Base-by-base conservation (phyloP, 768 basidiomycete species). In the Hygrophoropsis aurantiaca region DNA sequence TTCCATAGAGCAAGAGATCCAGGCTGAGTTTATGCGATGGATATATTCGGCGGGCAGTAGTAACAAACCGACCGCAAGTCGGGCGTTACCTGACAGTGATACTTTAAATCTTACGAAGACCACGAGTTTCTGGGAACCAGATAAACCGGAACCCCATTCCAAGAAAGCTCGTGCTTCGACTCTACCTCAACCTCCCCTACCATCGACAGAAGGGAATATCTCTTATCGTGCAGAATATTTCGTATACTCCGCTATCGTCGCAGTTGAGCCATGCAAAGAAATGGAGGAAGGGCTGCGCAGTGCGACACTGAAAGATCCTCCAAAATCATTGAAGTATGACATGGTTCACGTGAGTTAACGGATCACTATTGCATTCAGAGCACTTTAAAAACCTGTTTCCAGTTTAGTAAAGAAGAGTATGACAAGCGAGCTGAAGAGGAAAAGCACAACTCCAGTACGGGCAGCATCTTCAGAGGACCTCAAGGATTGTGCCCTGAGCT, bases 301-400 rank as follows among this genome's bases (percentile, higher is more conserved):
- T 42, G 87, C 90, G 0, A 97, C 93, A 7, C 94, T 94, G 78
- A 97, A 97, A 72, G 82, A 87, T 44, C 86, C 90, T 0, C 93
- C 94, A 0, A 72, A 67, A 2, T 77, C 71, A 47, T 78, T 91
- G 62, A 81, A 74, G 47, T 85, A 86, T 44, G 82, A 89, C 55
- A 73, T 95, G 11, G 89, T 97, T 40, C 94, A 89, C 69, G 87
- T 89, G 47, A 55, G 81, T 65, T 6, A 27, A 37, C 21, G 19
- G 7, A n/a, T 8, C 16, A 5, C 26, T 37, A 9, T 13, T 37
- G 10, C 30, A 39, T 21, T 53, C 21, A 15, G 9, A 44, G 24
- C 25, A 13, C 8, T 30, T 23, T 25, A 42, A 18, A 18, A 7
- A 27, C 11, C 34, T 10, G 36, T 13, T 30, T 38, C 11, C 44